Percentiles rank a stretch among this genome's conserved stretches.
These are phyloP conservation scores for Fagus crenata DNA, from an alignment of 306 rosid genomes.

Conservation along the genomic window DNA sequence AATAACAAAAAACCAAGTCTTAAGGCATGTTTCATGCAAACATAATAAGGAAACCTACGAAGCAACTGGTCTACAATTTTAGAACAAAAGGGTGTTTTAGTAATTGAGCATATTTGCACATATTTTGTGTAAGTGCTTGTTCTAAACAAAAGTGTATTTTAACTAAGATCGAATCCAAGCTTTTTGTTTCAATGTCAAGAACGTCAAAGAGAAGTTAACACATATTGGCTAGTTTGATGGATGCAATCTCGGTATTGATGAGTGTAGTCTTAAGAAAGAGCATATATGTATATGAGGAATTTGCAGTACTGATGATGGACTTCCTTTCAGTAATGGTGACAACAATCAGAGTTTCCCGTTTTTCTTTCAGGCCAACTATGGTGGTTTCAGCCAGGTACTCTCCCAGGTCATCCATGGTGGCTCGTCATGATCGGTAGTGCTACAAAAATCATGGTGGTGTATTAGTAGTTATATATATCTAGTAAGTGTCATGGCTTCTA, in stretches of 20 bases:
- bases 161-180: no score
- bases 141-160: no score
- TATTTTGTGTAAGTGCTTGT: not conserved
- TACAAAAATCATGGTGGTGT: not conserved
- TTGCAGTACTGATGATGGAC: slow-evolving; percentile 33
- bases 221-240: slow-evolving; percentile 41
- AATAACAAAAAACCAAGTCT: no score
- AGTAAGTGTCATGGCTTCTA: not conserved
- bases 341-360: slow-evolving; percentile 43
- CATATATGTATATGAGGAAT: slow-evolving; percentile 41
- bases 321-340: slow-evolving; percentile 44
- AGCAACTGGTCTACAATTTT: no score
- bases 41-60: no score
- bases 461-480: not conserved
- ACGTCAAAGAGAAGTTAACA: not conserved
- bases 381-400: slow-evolving; percentile 44
- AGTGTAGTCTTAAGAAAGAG: slow-evolving; percentile 55
- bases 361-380: slow-evolving; percentile 24
- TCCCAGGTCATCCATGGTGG: slow-evolving; percentile 51
- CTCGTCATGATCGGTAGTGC: slow-evolving; percentile 52
- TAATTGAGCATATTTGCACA: not conserved
- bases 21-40: no score
- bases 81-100: slow-evolving; percentile 18
- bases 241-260: slow-evolving; percentile 40
- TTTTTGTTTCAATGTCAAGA: slow-evolving; percentile 1